A percentile compares a stretch with the other conserved stretches of the same genome.
Conservation (phyloP, 2,329 filamentous ascomycete species). For the Neofusicoccum laricinum region DNA sequence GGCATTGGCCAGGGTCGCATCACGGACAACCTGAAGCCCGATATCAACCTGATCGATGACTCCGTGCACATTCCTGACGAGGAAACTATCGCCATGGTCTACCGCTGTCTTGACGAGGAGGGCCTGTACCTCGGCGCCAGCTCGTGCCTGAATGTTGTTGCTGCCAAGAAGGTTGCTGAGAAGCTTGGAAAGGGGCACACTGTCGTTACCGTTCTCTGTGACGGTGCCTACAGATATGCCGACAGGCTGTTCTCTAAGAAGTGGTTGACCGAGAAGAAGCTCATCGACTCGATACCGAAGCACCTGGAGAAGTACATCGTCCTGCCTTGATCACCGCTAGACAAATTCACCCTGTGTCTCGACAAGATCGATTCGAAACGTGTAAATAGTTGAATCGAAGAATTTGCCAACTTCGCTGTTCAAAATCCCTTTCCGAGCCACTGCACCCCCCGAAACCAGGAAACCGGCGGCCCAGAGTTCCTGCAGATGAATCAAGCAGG, state of each 20-base stretch:
- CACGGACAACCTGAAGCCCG: constrained; percentile 88
- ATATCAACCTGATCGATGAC: constrained; percentile 80
- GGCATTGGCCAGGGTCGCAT: constrained; percentile 95
- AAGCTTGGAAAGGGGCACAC: constrained; percentile 85
- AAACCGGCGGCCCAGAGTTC: no score
- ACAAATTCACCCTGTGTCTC: background rate
- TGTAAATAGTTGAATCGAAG: constrained; percentile 6
- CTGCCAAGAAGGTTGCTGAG: constrained; percentile 89
- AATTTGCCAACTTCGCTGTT: background rate
- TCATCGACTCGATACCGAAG: constrained; percentile 77
- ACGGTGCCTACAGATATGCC: constrained; percentile 96
- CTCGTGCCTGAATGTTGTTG: constrained; percentile 90
- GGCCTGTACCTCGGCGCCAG: constrained; percentile 93
- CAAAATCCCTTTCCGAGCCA: background rate
- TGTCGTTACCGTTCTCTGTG: constrained; percentile 89
- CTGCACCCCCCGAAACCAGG: no score
- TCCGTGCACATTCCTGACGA: constrained; percentile 83
- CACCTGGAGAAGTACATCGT: constrained; percentile 93
- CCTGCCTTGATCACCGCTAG: constrained; percentile 39
- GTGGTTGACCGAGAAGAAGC: constrained; percentile 84
- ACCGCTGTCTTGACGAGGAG: constrained; percentile 92
- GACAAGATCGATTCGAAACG: background rate
- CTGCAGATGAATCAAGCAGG: no score
- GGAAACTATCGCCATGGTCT: constrained; percentile 97
- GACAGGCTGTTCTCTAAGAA: constrained; percentile 88